phyloP scores from a whole-genome alignment of 108 stramenopile species.

The Discostella stelligeroides region DNA sequence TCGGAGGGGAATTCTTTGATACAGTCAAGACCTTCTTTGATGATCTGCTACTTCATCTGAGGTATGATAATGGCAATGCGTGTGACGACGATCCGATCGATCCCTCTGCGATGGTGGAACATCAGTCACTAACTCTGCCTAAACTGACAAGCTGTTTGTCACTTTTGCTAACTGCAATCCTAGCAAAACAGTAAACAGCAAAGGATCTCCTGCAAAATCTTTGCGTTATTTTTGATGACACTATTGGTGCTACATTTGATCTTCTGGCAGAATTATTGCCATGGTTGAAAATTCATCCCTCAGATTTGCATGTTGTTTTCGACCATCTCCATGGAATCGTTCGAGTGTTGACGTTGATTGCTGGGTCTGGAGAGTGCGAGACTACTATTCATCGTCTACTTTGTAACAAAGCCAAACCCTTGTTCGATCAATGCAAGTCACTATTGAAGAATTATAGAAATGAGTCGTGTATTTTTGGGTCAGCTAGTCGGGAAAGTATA shows the following conservation, averaged over 20 bases:
- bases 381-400: constrained; percentile 16
- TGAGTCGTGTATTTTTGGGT: constrained; percentile 14
- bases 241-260: constrained; percentile 35
- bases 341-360: constrained; percentile 27
- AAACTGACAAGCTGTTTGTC: constrained; percentile 29
- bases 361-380: constrained; percentile 14
- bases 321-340: constrained; percentile 44
- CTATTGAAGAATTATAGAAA: constrained; percentile 38
- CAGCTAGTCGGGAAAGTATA: background rate
- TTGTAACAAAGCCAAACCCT: constrained; percentile 27
- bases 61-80: constrained; percentile 21
- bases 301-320: constrained; percentile 30
- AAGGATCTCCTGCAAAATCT: constrained; percentile 25
- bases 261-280: constrained; percentile 25
- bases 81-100: constrained; percentile 30
- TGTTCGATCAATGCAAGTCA: constrained; percentile 31
- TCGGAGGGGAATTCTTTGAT: constrained; percentile 24
- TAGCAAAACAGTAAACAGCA: constrained; percentile 25
- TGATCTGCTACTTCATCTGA: constrained; percentile 34
- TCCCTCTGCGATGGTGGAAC: background rate
- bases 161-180: constrained; percentile 22
- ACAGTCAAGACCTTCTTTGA: constrained; percentile 24
- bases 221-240: constrained; percentile 21
- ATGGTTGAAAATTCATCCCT: constrained; percentile 16
- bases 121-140: constrained; percentile 15